Evolutionary conservation across 805 yeast species (phyloP).

Genomic region (Spencermartinsiella europaea): DNA sequence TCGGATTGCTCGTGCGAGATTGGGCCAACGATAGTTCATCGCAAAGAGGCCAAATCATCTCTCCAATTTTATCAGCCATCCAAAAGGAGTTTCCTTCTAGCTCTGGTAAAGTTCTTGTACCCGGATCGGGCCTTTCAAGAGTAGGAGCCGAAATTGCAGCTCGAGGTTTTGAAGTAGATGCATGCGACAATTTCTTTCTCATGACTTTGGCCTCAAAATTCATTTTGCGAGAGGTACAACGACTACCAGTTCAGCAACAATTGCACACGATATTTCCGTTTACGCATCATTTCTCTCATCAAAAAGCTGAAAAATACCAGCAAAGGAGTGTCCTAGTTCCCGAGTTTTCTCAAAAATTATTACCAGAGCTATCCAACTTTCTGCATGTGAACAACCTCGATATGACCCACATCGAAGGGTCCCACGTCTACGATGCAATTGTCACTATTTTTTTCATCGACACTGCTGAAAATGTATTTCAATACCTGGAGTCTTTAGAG

Average conservation of each 20-base stretch:
- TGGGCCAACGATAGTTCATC: conserved; percentile 52
- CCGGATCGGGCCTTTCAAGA: conserved; percentile 86
- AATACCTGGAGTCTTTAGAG: conserved; percentile 64
- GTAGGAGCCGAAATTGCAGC: conserved; percentile 57
- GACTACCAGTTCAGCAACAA: no score
- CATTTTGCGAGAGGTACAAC: conserved; percentile 13
- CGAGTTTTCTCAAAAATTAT: conserved; percentile 11
- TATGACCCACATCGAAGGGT: conserved; percentile 48
- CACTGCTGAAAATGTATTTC: conserved; percentile 82
- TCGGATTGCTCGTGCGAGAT: conserved; percentile 76
- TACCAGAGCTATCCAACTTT: no score
- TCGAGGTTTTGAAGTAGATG: conserved; percentile 46
- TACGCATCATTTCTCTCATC: conserved; percentile 67
- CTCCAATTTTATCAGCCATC: conserved; percentile 45
- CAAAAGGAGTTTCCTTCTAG: conserved; percentile 25
- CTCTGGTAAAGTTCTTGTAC: conserved; percentile 50
- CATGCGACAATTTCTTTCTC: conserved; percentile 69
- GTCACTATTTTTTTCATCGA: conserved; percentile 72
- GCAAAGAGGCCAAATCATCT: conserved; percentile 51
- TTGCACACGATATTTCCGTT: conserved; percentile 32
- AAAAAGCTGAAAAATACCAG: conserved; percentile 45
- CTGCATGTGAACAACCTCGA: conserved; percentile 44
- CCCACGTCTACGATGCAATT: conserved; percentile 35
- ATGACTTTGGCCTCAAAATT: conserved; percentile 56
- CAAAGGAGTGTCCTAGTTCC: conserved; percentile 38